phyloP scores from a whole-genome alignment of 208 protist species.

The Balamuthia mandrillaris region DNA sequence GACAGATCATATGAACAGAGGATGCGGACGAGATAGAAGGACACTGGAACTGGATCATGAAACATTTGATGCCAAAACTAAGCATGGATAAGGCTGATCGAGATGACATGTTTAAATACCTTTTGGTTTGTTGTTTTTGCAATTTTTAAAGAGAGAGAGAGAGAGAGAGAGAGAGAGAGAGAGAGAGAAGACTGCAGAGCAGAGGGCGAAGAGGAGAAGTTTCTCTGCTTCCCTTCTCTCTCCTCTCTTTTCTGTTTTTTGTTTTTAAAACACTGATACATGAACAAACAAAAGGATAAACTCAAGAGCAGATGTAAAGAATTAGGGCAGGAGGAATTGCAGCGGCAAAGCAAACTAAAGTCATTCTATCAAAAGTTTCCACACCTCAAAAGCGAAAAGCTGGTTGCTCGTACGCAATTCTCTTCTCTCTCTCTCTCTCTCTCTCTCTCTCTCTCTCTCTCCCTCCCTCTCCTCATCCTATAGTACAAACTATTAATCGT shows the following conservation, averaged over 20 bases:
- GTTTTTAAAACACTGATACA: not conserved
- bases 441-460: not conserved
- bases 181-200: too few species aligned
- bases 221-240: too few species aligned
- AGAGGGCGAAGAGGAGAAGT: too few species aligned
- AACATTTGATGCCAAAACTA: not conserved
- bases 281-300: not conserved
- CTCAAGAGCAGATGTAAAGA: not conserved
- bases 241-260: not conserved
- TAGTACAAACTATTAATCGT: too few species aligned
- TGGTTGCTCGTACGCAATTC: not conserved
- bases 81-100: not conserved
- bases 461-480: too few species aligned
- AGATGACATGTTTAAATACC: not conserved
- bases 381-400: not conserved
- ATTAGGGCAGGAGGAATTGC: not conserved
- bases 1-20: too few species aligned
- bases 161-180: too few species aligned
- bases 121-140: too few species aligned
- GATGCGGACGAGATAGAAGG: not conserved
- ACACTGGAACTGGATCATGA: slow-evolving; percentile 4
- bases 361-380: not conserved
- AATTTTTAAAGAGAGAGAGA: too few species aligned
- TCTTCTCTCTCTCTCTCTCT: not conserved
- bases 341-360: not conserved